phyloP scores from a whole-genome alignment of 2,329 filamentous ascomycete genomes.

The Trichothecium sympodiale region DNA sequence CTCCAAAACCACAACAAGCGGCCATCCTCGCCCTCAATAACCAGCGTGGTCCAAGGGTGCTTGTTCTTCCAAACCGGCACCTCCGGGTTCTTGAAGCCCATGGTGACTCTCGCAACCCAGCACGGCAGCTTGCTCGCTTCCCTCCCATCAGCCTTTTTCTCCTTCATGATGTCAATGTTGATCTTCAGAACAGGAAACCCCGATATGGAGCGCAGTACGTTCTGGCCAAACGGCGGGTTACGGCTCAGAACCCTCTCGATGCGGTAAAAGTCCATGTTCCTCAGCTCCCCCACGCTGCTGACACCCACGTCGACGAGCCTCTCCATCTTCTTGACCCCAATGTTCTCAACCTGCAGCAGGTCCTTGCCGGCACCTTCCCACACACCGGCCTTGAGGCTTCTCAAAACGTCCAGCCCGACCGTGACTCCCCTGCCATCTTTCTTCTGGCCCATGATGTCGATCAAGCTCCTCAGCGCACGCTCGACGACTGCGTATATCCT shows the following conservation, averaged over 20 bases:
- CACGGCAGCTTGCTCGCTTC: background rate
- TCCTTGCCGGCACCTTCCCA: constrained; percentile 81
- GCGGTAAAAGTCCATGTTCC: constrained; percentile 51
- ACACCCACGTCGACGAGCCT: constrained; percentile 65
- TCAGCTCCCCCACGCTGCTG: constrained; percentile 59
- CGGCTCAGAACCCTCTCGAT: constrained; percentile 70
- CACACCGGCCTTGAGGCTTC: constrained; percentile 60
- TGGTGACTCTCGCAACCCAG: constrained; percentile 46
- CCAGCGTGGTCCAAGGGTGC: constrained; percentile 58
- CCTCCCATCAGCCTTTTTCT: background rate
- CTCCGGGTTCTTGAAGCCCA: constrained; percentile 60
- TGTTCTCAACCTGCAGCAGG: constrained; percentile 68
- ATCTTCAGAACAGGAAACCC: constrained; percentile 55
- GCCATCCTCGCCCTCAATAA: constrained; percentile 48
- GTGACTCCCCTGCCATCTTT: constrained; percentile 55
- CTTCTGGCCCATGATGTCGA: constrained; percentile 24
- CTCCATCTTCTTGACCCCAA: constrained; percentile 65
- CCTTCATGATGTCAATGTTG: constrained; percentile 18
- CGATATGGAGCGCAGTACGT: constrained; percentile 51
- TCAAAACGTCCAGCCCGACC: constrained; percentile 64
- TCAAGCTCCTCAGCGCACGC: constrained; percentile 22
- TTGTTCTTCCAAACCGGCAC: constrained; percentile 52
- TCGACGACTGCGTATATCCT: constrained; percentile 23
- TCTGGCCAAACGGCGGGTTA: constrained; percentile 73
- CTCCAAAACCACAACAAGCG: constrained; percentile 56